These are phyloP conservation scores for Clonostachys byssicola DNA, from an alignment of 2,329 filamentous ascomycete species.

Conservation along the genomic window DNA sequence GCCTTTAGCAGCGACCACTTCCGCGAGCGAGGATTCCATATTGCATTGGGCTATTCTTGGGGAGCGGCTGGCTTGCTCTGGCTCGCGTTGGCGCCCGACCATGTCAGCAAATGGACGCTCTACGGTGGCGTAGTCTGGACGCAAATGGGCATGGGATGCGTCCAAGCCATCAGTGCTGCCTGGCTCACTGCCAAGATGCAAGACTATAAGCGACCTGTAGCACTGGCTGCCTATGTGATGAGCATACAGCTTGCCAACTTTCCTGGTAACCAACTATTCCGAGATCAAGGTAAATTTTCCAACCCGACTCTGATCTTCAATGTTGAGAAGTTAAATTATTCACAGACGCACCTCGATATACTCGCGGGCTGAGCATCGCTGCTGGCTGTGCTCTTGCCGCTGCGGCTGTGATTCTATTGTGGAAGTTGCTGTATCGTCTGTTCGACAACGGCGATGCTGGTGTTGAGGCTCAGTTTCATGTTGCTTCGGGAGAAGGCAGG, in stretches of 20 bases:
- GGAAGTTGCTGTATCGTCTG: slow-evolving; percentile 19
- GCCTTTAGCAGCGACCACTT: slow-evolving; percentile 18
- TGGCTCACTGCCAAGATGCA: slow-evolving; percentile 20
- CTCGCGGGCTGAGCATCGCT: slow-evolving; percentile 13
- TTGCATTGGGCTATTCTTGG: slow-evolving; percentile 16
- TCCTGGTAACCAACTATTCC: slow-evolving; percentile 19
- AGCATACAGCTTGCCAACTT: slow-evolving; percentile 21
- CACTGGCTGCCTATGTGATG: slow-evolving; percentile 21
- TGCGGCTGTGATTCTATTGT: slow-evolving; percentile 14
- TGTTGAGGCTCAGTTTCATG: slow-evolving; percentile 7
- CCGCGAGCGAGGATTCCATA: slow-evolving; percentile 17
- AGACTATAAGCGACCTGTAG: slow-evolving; percentile 18
- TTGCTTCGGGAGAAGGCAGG: too few species aligned
- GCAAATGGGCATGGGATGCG: slow-evolving; percentile 22
- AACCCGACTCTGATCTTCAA: background rate
- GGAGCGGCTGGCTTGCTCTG: slow-evolving; percentile 16
- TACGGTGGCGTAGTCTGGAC: slow-evolving; percentile 22
- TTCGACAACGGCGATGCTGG: slow-evolving; percentile 17
- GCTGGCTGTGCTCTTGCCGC: slow-evolving; percentile 15
- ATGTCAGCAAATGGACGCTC: slow-evolving; percentile 14
- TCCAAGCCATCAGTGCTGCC: slow-evolving; percentile 19
- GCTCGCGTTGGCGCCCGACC: slow-evolving; percentile 14
- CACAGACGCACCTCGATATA: slow-evolving; percentile 18
- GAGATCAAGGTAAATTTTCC: slow-evolving; percentile 10
- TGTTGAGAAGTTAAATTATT: background rate